Evolutionary conservation across 2,329 filamentous ascomycete species (phyloP).

Genomic region (Aspergillus oerlinghausenensis): DNA sequence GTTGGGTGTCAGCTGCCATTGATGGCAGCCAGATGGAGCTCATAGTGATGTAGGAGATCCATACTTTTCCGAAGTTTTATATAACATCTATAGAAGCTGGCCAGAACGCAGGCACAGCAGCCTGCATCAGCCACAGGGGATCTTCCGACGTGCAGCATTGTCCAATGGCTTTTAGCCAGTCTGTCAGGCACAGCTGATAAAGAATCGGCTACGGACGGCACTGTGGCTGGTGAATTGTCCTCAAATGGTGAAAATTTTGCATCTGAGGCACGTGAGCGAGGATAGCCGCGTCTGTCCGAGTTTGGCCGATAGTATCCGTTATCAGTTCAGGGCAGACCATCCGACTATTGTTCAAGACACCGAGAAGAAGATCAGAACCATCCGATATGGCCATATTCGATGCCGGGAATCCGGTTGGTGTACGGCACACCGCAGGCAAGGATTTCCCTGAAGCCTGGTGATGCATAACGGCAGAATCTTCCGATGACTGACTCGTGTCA

Average conservation of each 20-base stretch:
- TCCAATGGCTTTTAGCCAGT: background rate
- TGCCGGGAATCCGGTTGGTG: background rate
- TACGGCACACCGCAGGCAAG: background rate
- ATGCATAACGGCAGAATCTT: too few species aligned
- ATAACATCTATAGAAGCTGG: background rate
- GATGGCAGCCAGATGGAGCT: background rate
- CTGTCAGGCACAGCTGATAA: background rate
- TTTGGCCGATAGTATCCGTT: background rate
- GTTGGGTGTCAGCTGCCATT: background rate
- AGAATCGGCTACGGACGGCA: background rate
- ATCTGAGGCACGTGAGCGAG: background rate
- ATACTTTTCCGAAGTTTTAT: background rate
- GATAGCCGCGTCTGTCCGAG: background rate
- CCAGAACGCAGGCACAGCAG: background rate
- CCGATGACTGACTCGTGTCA: too few species aligned
- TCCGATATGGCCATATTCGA: background rate
- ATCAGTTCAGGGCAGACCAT: background rate
- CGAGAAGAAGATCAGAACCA: background rate
- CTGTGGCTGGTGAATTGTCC: background rate
- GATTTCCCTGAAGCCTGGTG: too few species aligned
- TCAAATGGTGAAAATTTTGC: background rate
- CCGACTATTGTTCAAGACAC: background rate
- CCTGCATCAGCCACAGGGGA: background rate
- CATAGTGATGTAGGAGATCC: background rate
- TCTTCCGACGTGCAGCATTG: background rate